Evolutionary conservation across 2,329 filamentous ascomycete species (phyloP).

Genomic region (Colletotrichum somersetense): DNA sequence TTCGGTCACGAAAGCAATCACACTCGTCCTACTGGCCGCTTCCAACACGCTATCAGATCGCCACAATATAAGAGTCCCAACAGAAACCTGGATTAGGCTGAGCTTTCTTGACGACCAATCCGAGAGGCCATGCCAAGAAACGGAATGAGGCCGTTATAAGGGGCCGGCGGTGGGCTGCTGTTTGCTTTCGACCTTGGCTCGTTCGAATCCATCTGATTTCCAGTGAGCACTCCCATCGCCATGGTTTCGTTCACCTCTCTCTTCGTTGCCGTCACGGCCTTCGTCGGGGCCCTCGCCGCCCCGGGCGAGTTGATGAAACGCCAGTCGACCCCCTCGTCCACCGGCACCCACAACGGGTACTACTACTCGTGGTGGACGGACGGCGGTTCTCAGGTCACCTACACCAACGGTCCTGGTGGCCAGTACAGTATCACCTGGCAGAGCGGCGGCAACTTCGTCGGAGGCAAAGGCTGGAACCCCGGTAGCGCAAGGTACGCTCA

Average conservation of each 20-base stretch:
- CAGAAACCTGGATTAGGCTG: not conserved
- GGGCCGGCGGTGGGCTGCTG: not conserved
- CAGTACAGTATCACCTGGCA: slow-evolving; percentile 61
- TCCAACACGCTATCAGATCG: not conserved
- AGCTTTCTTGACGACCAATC: not conserved
- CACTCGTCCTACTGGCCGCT: not conserved
- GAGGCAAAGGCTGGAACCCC: slow-evolving; percentile 70
- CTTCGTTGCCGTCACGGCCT: slow-evolving; percentile 6
- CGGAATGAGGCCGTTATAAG: not conserved
- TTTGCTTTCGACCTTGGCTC: not conserved
- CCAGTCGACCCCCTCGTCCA: slow-evolving; percentile 52
- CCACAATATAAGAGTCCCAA: not conserved
- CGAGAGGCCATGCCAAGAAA: not conserved
- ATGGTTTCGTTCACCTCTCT: slow-evolving; percentile 31
- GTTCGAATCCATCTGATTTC: no score
- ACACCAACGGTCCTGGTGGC: slow-evolving; percentile 57
- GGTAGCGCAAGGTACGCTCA: slow-evolving; percentile 60
- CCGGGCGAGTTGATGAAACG: slow-evolving; percentile 31
- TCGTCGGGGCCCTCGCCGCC: slow-evolving; percentile 2
- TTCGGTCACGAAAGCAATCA: not conserved
- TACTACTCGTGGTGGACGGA: slow-evolving; percentile 65
- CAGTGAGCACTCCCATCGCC: not conserved
- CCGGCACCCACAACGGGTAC: slow-evolving; percentile 56
- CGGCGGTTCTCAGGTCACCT: slow-evolving; percentile 56
- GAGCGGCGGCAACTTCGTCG: slow-evolving; percentile 65